Percentiles rank a stretch among this genome's conserved stretches.
phyloP scores from a whole-genome alignment of 768 basidiomycete species.

The Dacryopinax primogenitus region DNA sequence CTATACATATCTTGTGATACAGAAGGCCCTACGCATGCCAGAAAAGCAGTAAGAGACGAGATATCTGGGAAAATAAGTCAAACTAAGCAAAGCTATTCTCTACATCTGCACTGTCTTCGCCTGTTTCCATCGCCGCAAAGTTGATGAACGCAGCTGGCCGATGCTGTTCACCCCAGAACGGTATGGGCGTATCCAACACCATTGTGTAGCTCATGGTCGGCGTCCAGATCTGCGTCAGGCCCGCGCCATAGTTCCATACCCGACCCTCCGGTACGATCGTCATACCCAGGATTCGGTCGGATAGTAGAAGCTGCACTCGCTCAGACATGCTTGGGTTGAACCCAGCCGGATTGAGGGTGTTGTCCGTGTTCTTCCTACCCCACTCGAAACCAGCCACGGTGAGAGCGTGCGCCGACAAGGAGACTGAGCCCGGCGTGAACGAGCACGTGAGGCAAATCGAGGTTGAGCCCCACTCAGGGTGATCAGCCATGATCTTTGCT shows the following conservation, averaged over 20 bases:
- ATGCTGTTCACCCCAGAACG: constrained; percentile 95
- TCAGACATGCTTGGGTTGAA: constrained; percentile 99
- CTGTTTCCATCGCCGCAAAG: constrained; percentile 83
- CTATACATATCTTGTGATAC: constrained; percentile 1
- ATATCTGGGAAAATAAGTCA: background rate
- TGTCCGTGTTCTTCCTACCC: constrained; percentile 88
- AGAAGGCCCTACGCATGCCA: background rate
- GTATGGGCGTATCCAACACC: constrained; percentile 78
- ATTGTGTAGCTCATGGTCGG: constrained; percentile 68
- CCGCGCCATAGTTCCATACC: constrained; percentile 95
- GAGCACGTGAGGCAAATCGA: constrained; percentile 89
- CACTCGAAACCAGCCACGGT: constrained; percentile 92
- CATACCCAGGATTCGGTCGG: constrained; percentile 92
- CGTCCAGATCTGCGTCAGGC: constrained; percentile 83
- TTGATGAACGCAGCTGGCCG: constrained; percentile 89
- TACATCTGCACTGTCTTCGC: constrained; percentile 88
- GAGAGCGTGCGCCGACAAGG: constrained; percentile 81
- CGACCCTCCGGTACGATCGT: constrained; percentile 87
- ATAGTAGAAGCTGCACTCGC: constrained; percentile 77
- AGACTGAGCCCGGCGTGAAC: constrained; percentile 96
- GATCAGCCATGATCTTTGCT: constrained; percentile 92
- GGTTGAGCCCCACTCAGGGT: constrained; percentile 87
- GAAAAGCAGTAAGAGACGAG: background rate
- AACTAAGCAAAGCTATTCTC: constrained; percentile 82
- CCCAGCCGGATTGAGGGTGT: constrained; percentile 69